A percentile compares a stretch with the other conserved stretches of the same genome.
Evolutionary conservation across 2,329 filamentous ascomycete genomes (phyloP).

Genomic region (Aaosphaeria arxii): DNA sequence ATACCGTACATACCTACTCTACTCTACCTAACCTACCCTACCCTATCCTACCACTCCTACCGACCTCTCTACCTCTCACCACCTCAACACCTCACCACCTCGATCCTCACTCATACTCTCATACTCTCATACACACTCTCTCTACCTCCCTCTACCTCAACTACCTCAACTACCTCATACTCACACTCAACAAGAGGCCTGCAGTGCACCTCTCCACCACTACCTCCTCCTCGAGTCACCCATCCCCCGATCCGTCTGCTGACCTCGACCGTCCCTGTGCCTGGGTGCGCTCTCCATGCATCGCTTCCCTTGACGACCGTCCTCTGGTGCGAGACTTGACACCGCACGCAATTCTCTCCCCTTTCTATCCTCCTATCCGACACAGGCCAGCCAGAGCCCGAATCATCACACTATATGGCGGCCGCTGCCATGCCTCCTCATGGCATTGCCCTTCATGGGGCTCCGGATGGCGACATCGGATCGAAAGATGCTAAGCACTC

Average conservation of each 20-base stretch:
- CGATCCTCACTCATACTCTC: not conserved
- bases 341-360: too few relatives aligned
- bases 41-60: not conserved
- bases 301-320: constrained; percentile 33
- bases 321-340: constrained; percentile 25
- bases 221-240: not conserved
- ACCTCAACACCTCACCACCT: not conserved
- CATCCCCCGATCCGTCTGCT: constrained; percentile 3
- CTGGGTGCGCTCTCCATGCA: constrained; percentile 41
- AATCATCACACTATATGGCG: constrained; percentile 23
- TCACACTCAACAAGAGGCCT: constrained; percentile 5
- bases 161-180: not conserved
- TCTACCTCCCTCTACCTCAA: not conserved
- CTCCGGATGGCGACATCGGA: constrained; percentile 36
- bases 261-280: constrained; percentile 27
- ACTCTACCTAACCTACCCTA: not conserved
- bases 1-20: not conserved
- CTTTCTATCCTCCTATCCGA: constrained; percentile 24
- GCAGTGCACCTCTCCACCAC: constrained; percentile 14
- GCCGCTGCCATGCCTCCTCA: constrained; percentile 20
- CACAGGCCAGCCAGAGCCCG: constrained; percentile 4
- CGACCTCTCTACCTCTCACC: not conserved
- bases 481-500: constrained; percentile 26
- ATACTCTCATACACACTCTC: not conserved
- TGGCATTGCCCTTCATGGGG: constrained; percentile 38